These are phyloP conservation scores for Tilletia caries DNA, from an alignment of 1,284 basidiomycete species.

Conservation along the genomic window DNA sequence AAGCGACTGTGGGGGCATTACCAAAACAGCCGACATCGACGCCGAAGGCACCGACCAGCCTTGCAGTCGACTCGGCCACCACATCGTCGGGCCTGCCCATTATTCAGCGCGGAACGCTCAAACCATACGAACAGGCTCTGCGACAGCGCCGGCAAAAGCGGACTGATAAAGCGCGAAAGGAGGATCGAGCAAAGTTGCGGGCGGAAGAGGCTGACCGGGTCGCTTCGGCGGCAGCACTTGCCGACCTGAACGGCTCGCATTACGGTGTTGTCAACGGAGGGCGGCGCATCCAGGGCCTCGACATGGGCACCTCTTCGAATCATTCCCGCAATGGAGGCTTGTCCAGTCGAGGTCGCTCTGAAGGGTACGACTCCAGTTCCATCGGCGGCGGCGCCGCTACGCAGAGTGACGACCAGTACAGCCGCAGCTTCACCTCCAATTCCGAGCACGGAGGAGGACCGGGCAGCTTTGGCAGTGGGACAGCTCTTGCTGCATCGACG, in stretches of 20 bases:
- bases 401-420: not conserved
- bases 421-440: slow-evolving; percentile 1
- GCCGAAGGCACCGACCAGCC: not conserved
- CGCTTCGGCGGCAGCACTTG: slow-evolving; percentile 12
- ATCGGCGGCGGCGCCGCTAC: slow-evolving; percentile 13
- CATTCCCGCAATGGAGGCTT: not conserved
- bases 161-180: slow-evolving; percentile 38
- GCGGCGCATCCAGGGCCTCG: not conserved
- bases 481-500: not conserved
- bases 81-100: not conserved
- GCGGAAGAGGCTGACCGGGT: slow-evolving; percentile 40
- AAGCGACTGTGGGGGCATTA: not conserved
- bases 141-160: slow-evolving; percentile 35
- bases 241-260: not conserved
- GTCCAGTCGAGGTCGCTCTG: not conserved
- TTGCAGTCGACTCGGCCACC: not conserved
- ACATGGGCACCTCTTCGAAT: not conserved
- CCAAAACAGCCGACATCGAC: not conserved
- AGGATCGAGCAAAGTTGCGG: slow-evolving; percentile 42
- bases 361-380: slow-evolving; percentile 31
- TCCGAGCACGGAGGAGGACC: not conserved
- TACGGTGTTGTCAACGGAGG: slow-evolving; percentile 3
- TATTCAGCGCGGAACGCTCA: slow-evolving; percentile 24
- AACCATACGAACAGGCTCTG: slow-evolving; percentile 43
- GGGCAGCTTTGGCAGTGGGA: slow-evolving; percentile 11